A percentile compares a stretch with the other conserved stretches of the same genome.
phyloP scores from a whole-genome alignment of 305 asterid genomes.

The Caryopteris hybrid region DNA sequence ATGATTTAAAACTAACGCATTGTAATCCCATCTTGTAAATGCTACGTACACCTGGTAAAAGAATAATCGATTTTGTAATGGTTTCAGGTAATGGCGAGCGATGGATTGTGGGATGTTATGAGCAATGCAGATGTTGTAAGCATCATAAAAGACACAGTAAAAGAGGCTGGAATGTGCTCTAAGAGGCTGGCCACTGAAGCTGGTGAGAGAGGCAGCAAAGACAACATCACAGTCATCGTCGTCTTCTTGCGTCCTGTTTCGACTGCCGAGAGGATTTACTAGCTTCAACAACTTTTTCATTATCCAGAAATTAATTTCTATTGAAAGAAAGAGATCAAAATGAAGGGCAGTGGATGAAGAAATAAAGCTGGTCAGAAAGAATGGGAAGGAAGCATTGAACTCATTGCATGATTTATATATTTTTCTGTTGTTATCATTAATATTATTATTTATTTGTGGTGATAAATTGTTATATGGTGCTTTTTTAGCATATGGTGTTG shows the following conservation, averaged over 20 bases:
- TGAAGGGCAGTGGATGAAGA: not conserved
- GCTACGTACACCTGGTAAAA: too few species aligned
- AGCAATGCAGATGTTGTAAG: conserved; percentile 62
- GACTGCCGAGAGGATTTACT: conserved; percentile 88
- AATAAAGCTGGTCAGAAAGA: too few species aligned
- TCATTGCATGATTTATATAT: too few species aligned
- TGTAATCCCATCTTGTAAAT: too few species aligned
- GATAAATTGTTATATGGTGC: too few species aligned
- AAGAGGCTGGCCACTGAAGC: conserved; percentile 93
- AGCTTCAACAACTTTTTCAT: conserved; percentile 30
- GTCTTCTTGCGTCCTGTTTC: conserved; percentile 83
- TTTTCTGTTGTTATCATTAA: too few species aligned
- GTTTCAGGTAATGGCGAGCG: conserved; percentile 86
- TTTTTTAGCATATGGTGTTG: too few species aligned
- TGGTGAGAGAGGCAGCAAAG: conserved; percentile 78
- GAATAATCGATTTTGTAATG: too few species aligned
- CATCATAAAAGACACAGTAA: conserved; percentile 80
- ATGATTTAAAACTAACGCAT: too few species aligned
- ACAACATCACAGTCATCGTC: conserved; percentile 78
- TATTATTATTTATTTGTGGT: too few species aligned
- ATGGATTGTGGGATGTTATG: conserved; percentile 89
- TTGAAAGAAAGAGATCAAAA: not conserved
- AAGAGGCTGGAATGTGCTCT: conserved; percentile 92
- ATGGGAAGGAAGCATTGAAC: too few species aligned
- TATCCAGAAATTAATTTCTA: not conserved